A percentile compares a stretch with the other conserved stretches of the same genome.
Conservation (phyloP, 371 early-diverging fungal species). For the Sporodiniella umbellata region DNA sequence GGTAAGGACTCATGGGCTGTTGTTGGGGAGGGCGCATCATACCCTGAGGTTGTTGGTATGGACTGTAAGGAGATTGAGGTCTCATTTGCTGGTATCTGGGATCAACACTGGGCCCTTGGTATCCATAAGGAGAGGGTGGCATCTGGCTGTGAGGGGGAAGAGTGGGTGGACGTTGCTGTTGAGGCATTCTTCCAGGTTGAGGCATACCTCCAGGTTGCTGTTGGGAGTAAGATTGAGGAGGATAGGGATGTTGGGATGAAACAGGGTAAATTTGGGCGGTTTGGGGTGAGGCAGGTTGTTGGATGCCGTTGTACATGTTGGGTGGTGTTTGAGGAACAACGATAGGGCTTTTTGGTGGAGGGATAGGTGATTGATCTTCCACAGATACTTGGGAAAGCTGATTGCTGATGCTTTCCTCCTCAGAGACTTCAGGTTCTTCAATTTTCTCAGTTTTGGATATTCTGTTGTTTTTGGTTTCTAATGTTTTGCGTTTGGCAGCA, state of each 20-base stretch:
- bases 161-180: constrained; percentile 26
- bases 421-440: not conserved
- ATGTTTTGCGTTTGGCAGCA: constrained; percentile 49
- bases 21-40: constrained; percentile 7
- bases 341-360: constrained; percentile 23
- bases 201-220: constrained; percentile 20
- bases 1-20: constrained; percentile 8
- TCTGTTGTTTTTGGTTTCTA: constrained; percentile 16
- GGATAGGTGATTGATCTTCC: not conserved
- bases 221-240: constrained; percentile 5
- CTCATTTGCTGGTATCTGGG: constrained; percentile 28
- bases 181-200: constrained; percentile 19
- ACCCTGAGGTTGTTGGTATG: constrained; percentile 23
- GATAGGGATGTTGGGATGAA: constrained; percentile 5
- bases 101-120: constrained; percentile 11
- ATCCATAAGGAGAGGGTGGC: constrained; percentile 18
- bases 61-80: constrained; percentile 16
- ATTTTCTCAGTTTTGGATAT: constrained; percentile 17
- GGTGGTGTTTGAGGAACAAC: constrained; percentile 27
- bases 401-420: constrained; percentile 10
- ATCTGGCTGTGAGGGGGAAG: constrained; percentile 16
- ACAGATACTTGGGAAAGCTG: constrained; percentile 15
- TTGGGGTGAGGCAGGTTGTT: not conserved
- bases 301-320: constrained; percentile 13
- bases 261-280: not conserved